phyloP scores from a whole-genome alignment of 441 rosid genomes.

The Corymbia calophylla region DNA sequence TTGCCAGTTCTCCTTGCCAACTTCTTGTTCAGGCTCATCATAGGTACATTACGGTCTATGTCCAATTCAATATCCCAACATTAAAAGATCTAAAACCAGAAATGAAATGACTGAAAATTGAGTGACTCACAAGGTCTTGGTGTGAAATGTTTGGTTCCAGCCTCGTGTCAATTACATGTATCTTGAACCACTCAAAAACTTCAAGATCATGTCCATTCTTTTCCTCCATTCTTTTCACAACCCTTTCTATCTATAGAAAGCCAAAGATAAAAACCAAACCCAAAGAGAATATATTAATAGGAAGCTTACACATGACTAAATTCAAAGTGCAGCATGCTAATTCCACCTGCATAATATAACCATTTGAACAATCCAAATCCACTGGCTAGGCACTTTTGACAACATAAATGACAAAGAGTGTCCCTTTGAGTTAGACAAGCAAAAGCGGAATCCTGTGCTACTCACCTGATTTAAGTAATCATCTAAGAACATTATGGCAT shows the following conservation, averaged over 20 bases:
- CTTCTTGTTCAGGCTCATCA: neutral
- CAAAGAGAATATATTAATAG: conserved; percentile 1
- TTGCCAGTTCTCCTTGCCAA: neutral
- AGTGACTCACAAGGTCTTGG: conserved; percentile 69
- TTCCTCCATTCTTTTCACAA: conserved; percentile 61
- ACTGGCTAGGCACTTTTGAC: neutral
- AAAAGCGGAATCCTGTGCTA: neutral
- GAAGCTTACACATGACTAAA: neutral
- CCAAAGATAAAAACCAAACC: neutral
- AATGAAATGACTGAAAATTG: neutral
- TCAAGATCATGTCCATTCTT: conserved; percentile 45
- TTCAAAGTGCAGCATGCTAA: neutral
- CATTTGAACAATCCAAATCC: neutral
- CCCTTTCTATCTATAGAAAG: conserved; percentile 45
- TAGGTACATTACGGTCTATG: neutral
- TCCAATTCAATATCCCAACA: neutral
- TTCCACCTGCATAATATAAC: neutral
- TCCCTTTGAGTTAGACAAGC: neutral
- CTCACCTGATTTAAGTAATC: conserved; percentile 77
- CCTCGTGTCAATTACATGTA: conserved; percentile 63
- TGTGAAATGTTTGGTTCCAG: conserved; percentile 73
- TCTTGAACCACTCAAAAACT: conserved; percentile 73
- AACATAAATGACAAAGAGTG: neutral
- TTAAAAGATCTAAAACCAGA: neutral
- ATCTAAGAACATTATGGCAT: conserved; percentile 76